A percentile compares a stretch with the other conserved stretches of the same genome.
phyloP scores from a whole-genome alignment of 139 green algal genomes.

The Yamagishiella unicocca region DNA sequence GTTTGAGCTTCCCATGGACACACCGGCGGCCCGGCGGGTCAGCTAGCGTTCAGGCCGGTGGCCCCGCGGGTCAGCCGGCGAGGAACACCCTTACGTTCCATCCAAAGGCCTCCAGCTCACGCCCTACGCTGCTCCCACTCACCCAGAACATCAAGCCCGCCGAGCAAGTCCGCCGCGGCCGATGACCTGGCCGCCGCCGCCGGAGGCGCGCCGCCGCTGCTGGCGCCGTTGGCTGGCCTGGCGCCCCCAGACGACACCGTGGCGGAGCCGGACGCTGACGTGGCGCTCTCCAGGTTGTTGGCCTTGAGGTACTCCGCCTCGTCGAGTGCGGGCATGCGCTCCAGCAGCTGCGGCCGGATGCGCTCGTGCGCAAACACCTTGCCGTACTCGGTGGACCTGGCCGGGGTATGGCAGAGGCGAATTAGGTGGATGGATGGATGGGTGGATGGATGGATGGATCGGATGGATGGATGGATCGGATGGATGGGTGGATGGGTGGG shows the following conservation, averaged over 20 bases:
- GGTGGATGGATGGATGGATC: no score
- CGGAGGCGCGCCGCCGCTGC: background rate
- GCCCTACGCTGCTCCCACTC: background rate
- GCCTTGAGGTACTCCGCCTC: constrained; percentile 74
- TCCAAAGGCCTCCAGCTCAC: no score
- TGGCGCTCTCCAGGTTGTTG: constrained; percentile 57
- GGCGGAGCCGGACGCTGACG: constrained; percentile 41
- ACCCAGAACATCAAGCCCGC: constrained; percentile 49
- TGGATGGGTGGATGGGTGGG: no score
- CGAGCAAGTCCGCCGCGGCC: constrained; percentile 57
- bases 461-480: no score
- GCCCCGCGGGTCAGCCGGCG: no score
- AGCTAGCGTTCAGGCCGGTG: no score
- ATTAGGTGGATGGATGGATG: no score
- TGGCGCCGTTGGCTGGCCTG: constrained; percentile 13
- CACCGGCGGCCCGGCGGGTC: no score
- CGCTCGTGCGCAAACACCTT: constrained; percentile 75
- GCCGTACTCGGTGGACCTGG: constrained; percentile 81
- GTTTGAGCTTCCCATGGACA: no score
- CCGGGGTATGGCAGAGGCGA: background rate
- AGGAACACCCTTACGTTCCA: no score
- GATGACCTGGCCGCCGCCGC: background rate
- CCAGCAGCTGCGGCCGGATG: constrained; percentile 80
- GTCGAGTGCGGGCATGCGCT: constrained; percentile 95
- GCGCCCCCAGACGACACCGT: constrained; percentile 37